Evolutionary conservation across 257 asterid genomes (phyloP), one percentile per base, ranked within the genome.

Genomic region (Penstemon eatonii): DNA sequence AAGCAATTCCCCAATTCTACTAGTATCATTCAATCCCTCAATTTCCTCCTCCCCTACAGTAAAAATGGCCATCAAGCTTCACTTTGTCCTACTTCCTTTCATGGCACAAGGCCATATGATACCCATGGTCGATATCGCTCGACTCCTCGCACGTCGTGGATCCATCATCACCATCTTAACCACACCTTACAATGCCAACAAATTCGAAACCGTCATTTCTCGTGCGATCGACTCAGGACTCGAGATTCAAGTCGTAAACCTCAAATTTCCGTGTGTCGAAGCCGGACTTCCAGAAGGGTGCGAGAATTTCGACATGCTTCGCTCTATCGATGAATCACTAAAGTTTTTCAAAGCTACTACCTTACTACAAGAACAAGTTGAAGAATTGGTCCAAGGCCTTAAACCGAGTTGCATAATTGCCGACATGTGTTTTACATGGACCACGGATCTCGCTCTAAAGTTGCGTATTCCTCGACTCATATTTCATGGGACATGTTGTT

Each of bases 71-170:
- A 44, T 63, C 42, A 74, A 54, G 4, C 93, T 79, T 52, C 89
- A 86, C 68, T 80, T 88, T 13, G 80, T 73, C 7, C 63, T 88
- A 47, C 54, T 88, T 11, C 96, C 96, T 13, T 77, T 81, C 72
- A 7, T 84, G 83, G 86, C 89, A 12, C 91, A 79, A 56, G 93
- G 96, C 74, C 93, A 86, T 62, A 41, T 78, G 63, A 73, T 86
- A n/a, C 91, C 92, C 13, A 80, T 80, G 84, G 55, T 82, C 7
- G 96, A 87, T 72, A 81, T 89, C 2, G 85, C 88, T 56, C 67
- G 76, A 63, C 46, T 82, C 44, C 80, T 88, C 0, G 89, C 90
- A 0, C 70, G 55, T 5, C 82, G 76, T 0, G 87, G 85, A 3
- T 80, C 57, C 1, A 53, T 43, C 2, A 60, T 84, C 66, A 81